phyloP scores from a whole-genome alignment of 495 filamentous ascomycete species.

The Podospora didyma region DNA sequence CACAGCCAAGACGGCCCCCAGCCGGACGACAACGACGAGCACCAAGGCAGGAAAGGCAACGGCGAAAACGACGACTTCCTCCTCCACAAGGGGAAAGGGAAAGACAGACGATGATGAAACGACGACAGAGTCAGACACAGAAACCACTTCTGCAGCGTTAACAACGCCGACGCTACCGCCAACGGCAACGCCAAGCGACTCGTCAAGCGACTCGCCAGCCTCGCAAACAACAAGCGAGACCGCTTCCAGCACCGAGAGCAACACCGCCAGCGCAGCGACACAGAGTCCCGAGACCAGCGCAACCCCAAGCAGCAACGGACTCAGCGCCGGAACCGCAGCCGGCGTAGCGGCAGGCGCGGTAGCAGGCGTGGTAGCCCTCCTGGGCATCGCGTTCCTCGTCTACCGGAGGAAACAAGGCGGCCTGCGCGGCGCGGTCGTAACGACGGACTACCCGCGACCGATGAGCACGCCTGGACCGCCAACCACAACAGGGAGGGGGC shows the following conservation, averaged over 20 bases:
- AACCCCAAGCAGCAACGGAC: not conserved
- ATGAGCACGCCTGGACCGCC: not conserved
- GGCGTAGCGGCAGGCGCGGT: constrained; percentile 20
- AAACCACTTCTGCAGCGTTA: not conserved
- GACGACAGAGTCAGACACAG: not conserved
- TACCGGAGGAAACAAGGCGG: constrained; percentile 15
- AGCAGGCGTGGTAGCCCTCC: constrained; percentile 3
- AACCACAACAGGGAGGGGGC: not conserved
- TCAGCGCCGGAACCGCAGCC: constrained; percentile 19
- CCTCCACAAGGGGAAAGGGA: no score
- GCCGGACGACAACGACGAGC: not conserved
- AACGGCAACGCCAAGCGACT: not conserved
- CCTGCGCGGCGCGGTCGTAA: constrained; percentile 19
- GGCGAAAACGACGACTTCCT: not conserved
- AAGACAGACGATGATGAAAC: not conserved
- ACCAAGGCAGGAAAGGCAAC: not conserved
- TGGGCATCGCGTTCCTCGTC: constrained; percentile 11
- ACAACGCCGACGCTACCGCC: not conserved
- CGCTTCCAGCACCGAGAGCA: not conserved
- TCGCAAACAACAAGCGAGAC: not conserved
- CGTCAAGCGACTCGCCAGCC: not conserved
- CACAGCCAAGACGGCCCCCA: not conserved
- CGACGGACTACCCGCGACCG: constrained; percentile 14
- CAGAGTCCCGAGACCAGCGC: not conserved
- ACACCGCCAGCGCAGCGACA: not conserved